Evolutionary conservation across 2,329 filamentous ascomycete genomes (phyloP).

Genomic region (Zarea fungicola): DNA sequence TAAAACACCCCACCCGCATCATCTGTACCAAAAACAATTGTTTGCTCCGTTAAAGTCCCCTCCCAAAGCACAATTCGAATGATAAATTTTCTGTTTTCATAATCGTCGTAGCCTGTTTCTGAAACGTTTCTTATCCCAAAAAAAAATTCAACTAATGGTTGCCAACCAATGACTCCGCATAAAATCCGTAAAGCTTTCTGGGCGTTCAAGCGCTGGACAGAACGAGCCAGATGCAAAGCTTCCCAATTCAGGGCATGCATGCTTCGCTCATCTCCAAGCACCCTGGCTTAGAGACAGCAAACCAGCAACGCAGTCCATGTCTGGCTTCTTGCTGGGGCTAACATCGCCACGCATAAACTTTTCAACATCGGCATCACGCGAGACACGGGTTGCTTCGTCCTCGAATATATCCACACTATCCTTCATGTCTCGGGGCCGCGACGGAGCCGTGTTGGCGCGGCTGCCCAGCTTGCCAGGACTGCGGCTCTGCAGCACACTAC

Average conservation of each 20-base stretch:
- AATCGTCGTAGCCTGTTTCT: conserved; percentile 1
- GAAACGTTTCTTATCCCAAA: conserved; percentile 1
- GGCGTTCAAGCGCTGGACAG: no score
- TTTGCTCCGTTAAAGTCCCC: not conserved
- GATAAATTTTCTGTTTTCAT: not conserved
- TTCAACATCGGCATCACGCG: conserved; percentile 56
- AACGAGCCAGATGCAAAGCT: no score
- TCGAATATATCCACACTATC: conserved; percentile 48
- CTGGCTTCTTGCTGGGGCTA: conserved; percentile 67
- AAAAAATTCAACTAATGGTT: conserved; percentile 7
- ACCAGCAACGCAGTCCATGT: conserved; percentile 87
- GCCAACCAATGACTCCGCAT: conserved; percentile 6
- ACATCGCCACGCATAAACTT: conserved; percentile 65
- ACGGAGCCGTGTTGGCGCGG: conserved; percentile 38
- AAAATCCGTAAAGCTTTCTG: not conserved
- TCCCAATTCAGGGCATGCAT: not conserved
- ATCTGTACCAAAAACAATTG: not conserved
- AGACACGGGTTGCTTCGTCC: conserved; percentile 32
- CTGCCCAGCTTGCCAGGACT: conserved; percentile 27
- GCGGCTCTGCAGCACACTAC: conserved; percentile 37
- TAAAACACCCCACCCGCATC: not conserved
- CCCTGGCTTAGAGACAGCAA: conserved; percentile 84
- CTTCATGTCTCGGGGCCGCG: conserved; percentile 26
- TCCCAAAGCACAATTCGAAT: not conserved
- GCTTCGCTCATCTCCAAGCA: conserved; percentile 65